Base-by-base conservation (phyloP, 345 rosid species). In the Moringa oleifera region DNA sequence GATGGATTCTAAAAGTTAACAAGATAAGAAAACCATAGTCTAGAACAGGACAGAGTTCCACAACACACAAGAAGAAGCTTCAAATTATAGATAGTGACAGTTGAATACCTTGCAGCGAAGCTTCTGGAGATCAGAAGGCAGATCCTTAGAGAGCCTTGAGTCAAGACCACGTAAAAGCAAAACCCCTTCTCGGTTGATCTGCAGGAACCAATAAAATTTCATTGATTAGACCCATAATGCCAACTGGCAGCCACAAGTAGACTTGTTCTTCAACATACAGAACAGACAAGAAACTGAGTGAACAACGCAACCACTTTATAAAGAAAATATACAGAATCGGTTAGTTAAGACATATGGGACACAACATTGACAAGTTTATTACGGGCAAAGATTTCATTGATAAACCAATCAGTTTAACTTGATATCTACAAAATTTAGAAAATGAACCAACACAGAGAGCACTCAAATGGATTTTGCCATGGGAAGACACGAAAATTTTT, bases 101-200 rank as follows among this genome's bases (percentile, higher is more conserved):
- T 22, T 21, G 0, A 53, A 24, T 72, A 90, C 99, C 93, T 94
- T 94, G 82, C 99, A 94, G 25, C 93, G 88, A 16, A 91, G 88
- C 73, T 89, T 91, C 79, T 88, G 99, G 70, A 91, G 93, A 81
- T 94, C 97, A 23, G 91, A 73, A 23, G 96, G 93, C 65, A 94
- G 85, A 71, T 94, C 95, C 70, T 86, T 88, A 53, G 99, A 89
- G 28, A 95, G 87, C 80, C 96, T 82, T 18, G 99, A 95, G 77
- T 95, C 99, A 45, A 95, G 60, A 67, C 99, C 90, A 22, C 93
- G 83, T 67, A 91, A 69, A 53, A 95, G 96, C 75, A 95, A 58
- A 64, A 95, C 95, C 12, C 99, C 96, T 20, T 91, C 96, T 64
- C 83, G 80, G 18, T 80, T 91, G 25, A 91, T 83, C 96, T 94